Evolutionary conservation across 2,329 filamentous ascomycete species (phyloP).

Genomic region (Phialophora verrucosa): DNA sequence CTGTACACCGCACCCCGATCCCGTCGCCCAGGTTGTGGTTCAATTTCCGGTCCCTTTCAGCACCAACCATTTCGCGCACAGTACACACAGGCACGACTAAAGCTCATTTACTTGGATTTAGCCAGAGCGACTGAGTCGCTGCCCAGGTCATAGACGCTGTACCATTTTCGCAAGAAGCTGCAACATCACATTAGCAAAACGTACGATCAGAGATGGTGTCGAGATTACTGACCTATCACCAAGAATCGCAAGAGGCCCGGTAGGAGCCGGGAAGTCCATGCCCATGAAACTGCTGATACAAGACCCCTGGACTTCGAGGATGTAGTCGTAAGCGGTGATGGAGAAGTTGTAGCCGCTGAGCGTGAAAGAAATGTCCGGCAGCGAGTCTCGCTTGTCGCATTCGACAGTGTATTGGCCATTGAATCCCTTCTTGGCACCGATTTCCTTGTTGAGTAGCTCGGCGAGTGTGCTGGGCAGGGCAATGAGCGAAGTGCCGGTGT

Average conservation of each 20-base stretch:
- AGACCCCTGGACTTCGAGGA: slow-evolving; percentile 90
- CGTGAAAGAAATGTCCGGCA: slow-evolving; percentile 91
- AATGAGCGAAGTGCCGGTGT: slow-evolving; percentile 97
- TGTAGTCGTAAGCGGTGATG: slow-evolving; percentile 88
- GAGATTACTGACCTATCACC: slow-evolving; percentile 69
- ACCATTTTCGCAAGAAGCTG: slow-evolving; percentile 61
- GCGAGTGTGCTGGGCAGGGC: slow-evolving; percentile 89
- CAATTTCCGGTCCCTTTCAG: slow-evolving; percentile 8
- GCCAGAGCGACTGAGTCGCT: slow-evolving; percentile 88
- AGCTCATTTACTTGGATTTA: slow-evolving; percentile 69
- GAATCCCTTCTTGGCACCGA: slow-evolving; percentile 96
- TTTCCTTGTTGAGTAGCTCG: slow-evolving; percentile 95
- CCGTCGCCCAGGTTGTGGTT: background rate
- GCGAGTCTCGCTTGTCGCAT: slow-evolving; percentile 77
- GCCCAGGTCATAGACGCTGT: slow-evolving; percentile 80
- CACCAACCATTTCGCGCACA: background rate
- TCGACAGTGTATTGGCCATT: slow-evolving; percentile 97
- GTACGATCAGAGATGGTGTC: slow-evolving; percentile 57
- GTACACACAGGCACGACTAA: background rate
- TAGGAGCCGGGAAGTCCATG: slow-evolving; percentile 86
- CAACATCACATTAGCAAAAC: slow-evolving; percentile 38
- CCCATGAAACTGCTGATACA: slow-evolving; percentile 98
- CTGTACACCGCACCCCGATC: background rate
- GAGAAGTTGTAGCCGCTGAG: slow-evolving; percentile 91
- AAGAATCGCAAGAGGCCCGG: slow-evolving; percentile 90